Evolutionary conservation across 352 stramenopile genomes (phyloP), one percentile per base, ranked within the genome.

Genomic region (Phytopythium cucurbitacearum): DNA sequence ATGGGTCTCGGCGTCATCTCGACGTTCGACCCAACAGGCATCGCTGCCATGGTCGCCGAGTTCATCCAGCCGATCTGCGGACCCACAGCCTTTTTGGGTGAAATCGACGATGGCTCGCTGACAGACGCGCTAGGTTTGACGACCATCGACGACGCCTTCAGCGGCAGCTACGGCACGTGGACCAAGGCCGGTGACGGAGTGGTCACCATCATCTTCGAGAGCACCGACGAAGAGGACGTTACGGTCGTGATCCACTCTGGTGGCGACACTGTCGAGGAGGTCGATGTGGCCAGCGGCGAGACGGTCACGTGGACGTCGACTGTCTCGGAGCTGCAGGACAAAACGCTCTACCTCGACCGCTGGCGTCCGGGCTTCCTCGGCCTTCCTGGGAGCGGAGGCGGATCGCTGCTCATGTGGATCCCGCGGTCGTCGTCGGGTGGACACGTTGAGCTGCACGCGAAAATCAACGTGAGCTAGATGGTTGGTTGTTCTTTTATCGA

Each of bases 331-430:
- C 55, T 86, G 33, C 50, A 77, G 49, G 63, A 68, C 51, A 85
- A 81, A 67, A 90, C 80, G 8, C 21, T 88, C 42, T 90, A 87
- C 64, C 28, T 88, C 47, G 76, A 87, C 67, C 76, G 78, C 8
- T 89, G 76, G 73, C 77, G 80, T 9, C 60, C 73, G 4, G 72
- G 70, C 5, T 69, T 85, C 46, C 59, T 85, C 5, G 73, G 74
- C 32, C 49, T 91, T 9, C 73, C 79, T 3, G 70, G 73, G 21
- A 85, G 67, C 7, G 70, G 69, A 8, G 80, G 80, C 41, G 80
- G 80, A 10, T 89, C 80, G 21, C 53, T 89, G 8, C 49, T 86
- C 8, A 38, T 85, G 13, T 89, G 77, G 77, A 57, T 91, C 7
- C 76, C 80, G 11, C 57, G 73, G 21, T 51, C 64, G 28, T 65